Conservation (phyloP, 2,329 filamentous ascomycete species). For the Epichloe glyceriae region DNA sequence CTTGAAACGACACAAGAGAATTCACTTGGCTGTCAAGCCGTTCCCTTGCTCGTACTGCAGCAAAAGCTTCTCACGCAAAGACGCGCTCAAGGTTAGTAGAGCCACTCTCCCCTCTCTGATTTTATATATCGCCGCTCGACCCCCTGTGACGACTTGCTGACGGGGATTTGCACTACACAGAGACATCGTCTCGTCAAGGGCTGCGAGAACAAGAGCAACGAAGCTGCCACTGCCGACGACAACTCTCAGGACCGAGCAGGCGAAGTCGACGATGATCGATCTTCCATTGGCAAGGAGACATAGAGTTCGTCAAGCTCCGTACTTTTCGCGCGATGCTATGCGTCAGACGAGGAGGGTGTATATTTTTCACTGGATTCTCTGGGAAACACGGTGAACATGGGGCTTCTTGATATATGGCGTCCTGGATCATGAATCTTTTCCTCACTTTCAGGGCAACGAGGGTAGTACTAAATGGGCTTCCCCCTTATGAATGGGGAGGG, state of each 20-base stretch:
- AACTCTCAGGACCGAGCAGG: slow-evolving; percentile 4
- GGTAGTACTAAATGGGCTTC: neutral
- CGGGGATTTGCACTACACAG: slow-evolving; percentile 20
- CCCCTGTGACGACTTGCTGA: neutral
- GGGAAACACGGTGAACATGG: slow-evolving; percentile 2
- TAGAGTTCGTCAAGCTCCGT: neutral
- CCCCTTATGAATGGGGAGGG: neutral
- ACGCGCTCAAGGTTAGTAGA: slow-evolving; percentile 76
- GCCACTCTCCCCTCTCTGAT: neutral
- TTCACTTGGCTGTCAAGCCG: slow-evolving; percentile 89
- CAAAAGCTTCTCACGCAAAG: slow-evolving; percentile 94
- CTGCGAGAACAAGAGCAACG: slow-evolving; percentile 30
- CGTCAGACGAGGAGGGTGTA: neutral
- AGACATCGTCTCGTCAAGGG: slow-evolving; percentile 53
- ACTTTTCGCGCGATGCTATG: neutral
- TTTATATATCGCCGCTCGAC: neutral
- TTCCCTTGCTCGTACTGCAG: slow-evolving; percentile 86
- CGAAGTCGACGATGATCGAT: slow-evolving; percentile 7
- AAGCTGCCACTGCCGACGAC: slow-evolving; percentile 13
- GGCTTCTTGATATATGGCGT: slow-evolving; percentile 1
- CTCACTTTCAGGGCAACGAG: neutral
- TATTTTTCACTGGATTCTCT: neutral
- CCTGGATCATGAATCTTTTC: neutral
- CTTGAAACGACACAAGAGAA: slow-evolving; percentile 87
- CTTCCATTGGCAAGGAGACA: slow-evolving; percentile 3